Evolutionary conservation across 352 stramenopile genomes (phyloP).

Genomic region (Globisporangium emineosum): DNA sequence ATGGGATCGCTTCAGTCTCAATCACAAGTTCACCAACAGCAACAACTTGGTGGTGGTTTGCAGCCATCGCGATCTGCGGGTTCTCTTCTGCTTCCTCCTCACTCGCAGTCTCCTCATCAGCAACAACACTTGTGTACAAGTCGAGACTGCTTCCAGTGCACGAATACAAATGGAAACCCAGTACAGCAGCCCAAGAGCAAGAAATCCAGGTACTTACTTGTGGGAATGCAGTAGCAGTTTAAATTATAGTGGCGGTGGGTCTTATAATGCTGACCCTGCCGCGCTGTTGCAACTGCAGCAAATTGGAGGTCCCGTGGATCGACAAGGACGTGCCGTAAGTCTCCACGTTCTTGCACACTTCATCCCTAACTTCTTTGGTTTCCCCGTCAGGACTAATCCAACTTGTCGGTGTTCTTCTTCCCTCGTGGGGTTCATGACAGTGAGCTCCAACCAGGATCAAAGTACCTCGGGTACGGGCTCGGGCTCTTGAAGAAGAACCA

Average conservation of each 20-base stretch:
- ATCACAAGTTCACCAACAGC: not conserved
- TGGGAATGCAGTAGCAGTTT: not conserved
- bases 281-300: not conserved
- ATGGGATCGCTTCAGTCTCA: not conserved
- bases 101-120: not conserved
- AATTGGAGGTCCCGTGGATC: conserved; percentile 7
- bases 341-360: not conserved
- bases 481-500: conserved; percentile 78
- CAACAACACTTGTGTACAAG: conserved; percentile 22
- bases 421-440: conserved; percentile 18
- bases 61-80: conserved; percentile 24
- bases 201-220: conserved; percentile 5
- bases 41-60: conserved; percentile 7
- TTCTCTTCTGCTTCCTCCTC: not conserved
- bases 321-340: conserved; percentile 13
- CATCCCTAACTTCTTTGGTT: not conserved
- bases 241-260: not conserved
- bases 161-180: conserved; percentile 1
- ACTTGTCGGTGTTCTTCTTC: not conserved
- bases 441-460: conserved; percentile 48
- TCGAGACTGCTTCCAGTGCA: conserved; percentile 67
- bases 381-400: not conserved
- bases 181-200: not conserved
- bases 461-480: conserved; percentile 73
- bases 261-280: not conserved